These are phyloP conservation scores for Aechmea fasciata DNA, from an alignment of 176 grass and related monocot species.

Conservation along the genomic window DNA sequence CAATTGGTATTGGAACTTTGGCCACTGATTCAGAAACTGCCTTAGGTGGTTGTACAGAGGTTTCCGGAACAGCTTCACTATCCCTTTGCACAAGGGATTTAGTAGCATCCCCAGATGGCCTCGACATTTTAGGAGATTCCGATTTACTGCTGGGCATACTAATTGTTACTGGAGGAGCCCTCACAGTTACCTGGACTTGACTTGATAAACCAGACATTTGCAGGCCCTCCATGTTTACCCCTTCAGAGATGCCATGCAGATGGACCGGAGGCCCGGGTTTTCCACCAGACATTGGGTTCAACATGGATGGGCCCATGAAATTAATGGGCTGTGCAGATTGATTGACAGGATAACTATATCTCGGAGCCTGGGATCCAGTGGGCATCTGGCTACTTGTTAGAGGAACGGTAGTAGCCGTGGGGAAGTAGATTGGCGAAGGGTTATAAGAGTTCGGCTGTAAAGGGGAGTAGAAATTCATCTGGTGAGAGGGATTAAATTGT, in stretches of 20 bases:
- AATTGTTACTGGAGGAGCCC: slow-evolving; percentile 36
- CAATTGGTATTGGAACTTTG: slow-evolving; percentile 12
- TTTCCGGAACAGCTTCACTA: slow-evolving; percentile 25
- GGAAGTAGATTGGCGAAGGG: slow-evolving; percentile 48
- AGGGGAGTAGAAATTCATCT: slow-evolving; percentile 38
- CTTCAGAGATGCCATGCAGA: slow-evolving; percentile 20
- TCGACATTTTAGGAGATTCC: slow-evolving; percentile 31
- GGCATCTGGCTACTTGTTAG: slow-evolving; percentile 43
- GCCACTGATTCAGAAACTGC: slow-evolving; percentile 10
- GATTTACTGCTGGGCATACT: slow-evolving; percentile 37
- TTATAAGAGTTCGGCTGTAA: slow-evolving; percentile 32
- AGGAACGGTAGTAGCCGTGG: slow-evolving; percentile 26
- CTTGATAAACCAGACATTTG: slow-evolving; percentile 16
- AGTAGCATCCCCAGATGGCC: slow-evolving; percentile 15
- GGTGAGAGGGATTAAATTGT: slow-evolving; percentile 25
- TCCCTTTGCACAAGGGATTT: slow-evolving; percentile 22
- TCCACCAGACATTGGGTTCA: slow-evolving; percentile 14
- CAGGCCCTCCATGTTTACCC: slow-evolving; percentile 13
- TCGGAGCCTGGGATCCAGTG: slow-evolving; percentile 38
- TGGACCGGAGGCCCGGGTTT: not conserved
- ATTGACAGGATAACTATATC: slow-evolving; percentile 36
- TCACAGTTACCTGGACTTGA: slow-evolving; percentile 27
- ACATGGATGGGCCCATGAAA: slow-evolving; percentile 35
- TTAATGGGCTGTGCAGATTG: slow-evolving; percentile 30
- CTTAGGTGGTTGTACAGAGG: slow-evolving; percentile 13